These are phyloP conservation scores for Monosporascus sp. DNA, from an alignment of 2,329 filamentous ascomycete genomes.

Conservation along the genomic window DNA sequence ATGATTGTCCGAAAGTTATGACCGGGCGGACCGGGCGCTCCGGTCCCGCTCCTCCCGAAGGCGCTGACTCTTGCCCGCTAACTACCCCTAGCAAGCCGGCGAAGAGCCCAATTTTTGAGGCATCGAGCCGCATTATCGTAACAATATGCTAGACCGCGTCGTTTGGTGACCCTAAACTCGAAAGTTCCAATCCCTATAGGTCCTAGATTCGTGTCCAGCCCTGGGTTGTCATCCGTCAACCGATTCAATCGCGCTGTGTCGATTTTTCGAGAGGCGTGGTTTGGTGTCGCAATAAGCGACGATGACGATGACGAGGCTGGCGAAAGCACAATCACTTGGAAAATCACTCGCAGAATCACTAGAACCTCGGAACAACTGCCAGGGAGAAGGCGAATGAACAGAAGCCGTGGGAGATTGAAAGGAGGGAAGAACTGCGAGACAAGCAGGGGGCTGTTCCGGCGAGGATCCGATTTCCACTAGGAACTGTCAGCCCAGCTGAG, in stretches of 20 bases:
- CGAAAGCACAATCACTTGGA: not conserved
- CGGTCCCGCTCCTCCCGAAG: too few relatives aligned
- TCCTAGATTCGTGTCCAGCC: not conserved
- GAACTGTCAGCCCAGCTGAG: not conserved
- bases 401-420: not conserved
- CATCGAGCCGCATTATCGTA: slow-evolving; percentile 23
- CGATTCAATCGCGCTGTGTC: too few relatives aligned
- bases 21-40: too few relatives aligned
- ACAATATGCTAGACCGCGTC: slow-evolving; percentile 6
- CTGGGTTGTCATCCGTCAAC: not conserved
- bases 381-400: too few relatives aligned
- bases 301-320: not conserved
- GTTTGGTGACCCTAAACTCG: slow-evolving; percentile 11
- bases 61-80: slow-evolving; percentile 2
- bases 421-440: not conserved
- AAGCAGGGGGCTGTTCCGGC: not conserved
- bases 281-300: not conserved
- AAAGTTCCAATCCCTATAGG: slow-evolving; percentile 5
- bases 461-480: too few relatives aligned
- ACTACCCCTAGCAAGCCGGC: slow-evolving; percentile 14
- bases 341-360: not conserved
- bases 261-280: too few relatives aligned
- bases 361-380: not conserved
- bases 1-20: too few relatives aligned
- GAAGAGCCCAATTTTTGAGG: slow-evolving; percentile 17